Evolutionary conservation across 257 asterid genomes (phyloP), one percentile per base, ranked within the genome.

Genomic region (Nicotiana tomentosiformis): DNA sequence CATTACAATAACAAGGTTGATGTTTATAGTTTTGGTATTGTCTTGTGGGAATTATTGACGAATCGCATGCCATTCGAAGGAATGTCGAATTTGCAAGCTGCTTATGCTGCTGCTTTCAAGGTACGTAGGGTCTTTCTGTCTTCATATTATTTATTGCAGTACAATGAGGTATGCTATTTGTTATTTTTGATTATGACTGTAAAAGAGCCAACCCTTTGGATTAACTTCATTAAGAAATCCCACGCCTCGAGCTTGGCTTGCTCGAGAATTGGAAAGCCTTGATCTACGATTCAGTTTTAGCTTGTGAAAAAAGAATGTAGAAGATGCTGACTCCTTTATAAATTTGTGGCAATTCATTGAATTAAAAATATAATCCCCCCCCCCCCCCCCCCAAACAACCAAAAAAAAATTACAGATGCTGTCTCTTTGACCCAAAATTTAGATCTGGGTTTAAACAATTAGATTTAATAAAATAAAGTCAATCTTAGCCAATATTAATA

Each of bases 71-170:
- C 99, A 26, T 95, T 95, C 77, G 99, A 95, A 87, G 98, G 99
- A 66, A 94, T 95, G 99, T 95, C 99, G 10, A 95, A 95, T 85
- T 90, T 95, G 94, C 99, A 95, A 86, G 99, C 98, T 86, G 99
- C 99, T 57, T 95, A 95, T 89, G 98, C 99, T 85, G 98, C 99
- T 89, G 99, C 99, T 80, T 95, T 95, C 88, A 95, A 95, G 99
- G 99, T 95, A 84, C 86, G 11, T 33, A 69, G 74, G 33, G 12
- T 32, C 12, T 74, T 74, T 74, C 61, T 14, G 26, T 26, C 62
- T 23, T 49, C 62, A 26, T 49, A 57, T 10, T 51, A 74, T 49
- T 74, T 74, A 14, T 49, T 74, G 23, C 62, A 74, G 39, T 74
- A 49, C 23, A 74, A 74, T 51, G 20, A 11, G 51, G 61, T 74